Percentiles rank a stretch among this genome's conserved stretches.
Conservation (phyloP, 2,329 filamentous ascomycete species). For the Mariannaea sp. region DNA sequence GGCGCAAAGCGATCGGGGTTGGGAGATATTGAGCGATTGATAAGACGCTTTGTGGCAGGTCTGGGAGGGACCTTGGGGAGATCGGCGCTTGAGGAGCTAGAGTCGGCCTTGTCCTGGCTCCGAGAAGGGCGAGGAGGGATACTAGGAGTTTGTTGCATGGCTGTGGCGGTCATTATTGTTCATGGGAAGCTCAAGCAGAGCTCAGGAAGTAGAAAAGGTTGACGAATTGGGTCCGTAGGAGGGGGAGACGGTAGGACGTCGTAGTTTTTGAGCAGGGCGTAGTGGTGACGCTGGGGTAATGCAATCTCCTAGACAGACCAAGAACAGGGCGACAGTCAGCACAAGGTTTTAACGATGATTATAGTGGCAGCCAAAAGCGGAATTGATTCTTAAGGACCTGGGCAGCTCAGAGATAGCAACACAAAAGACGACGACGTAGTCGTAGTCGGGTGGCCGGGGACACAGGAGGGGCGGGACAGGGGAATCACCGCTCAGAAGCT, state of each 20-base stretch:
- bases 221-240: slow-evolving; percentile 4
- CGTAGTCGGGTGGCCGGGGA: slow-evolving; percentile 6
- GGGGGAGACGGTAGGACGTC: slow-evolving; percentile 14
- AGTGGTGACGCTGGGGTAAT: slow-evolving; percentile 18
- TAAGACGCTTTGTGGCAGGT: slow-evolving; percentile 68
- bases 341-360: slow-evolving; percentile 26
- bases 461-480: slow-evolving; percentile 18
- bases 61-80: slow-evolving; percentile 80
- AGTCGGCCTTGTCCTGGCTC: slow-evolving; percentile 52
- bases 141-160: slow-evolving; percentile 55
- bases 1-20: slow-evolving; percentile 78
- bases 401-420: not conserved
- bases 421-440: not conserved
- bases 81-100: slow-evolving; percentile 33
- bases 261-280: slow-evolving; percentile 13
- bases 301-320: slow-evolving; percentile 25
- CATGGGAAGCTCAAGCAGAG: slow-evolving; percentile 27
- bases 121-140: slow-evolving; percentile 63
- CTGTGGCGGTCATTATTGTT: slow-evolving; percentile 54
- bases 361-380: slow-evolving; percentile 10
- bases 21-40: slow-evolving; percentile 76
- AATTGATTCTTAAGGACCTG: slow-evolving; percentile 13
- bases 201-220: slow-evolving; percentile 8
- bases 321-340: slow-evolving; percentile 33
- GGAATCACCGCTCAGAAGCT: slow-evolving; percentile 14